Percentiles rank a stretch among this genome's conserved stretches.
These are phyloP conservation scores for Termitomyces sp. DNA, from an alignment of 768 basidiomycete genomes.

Conservation along the genomic window DNA sequence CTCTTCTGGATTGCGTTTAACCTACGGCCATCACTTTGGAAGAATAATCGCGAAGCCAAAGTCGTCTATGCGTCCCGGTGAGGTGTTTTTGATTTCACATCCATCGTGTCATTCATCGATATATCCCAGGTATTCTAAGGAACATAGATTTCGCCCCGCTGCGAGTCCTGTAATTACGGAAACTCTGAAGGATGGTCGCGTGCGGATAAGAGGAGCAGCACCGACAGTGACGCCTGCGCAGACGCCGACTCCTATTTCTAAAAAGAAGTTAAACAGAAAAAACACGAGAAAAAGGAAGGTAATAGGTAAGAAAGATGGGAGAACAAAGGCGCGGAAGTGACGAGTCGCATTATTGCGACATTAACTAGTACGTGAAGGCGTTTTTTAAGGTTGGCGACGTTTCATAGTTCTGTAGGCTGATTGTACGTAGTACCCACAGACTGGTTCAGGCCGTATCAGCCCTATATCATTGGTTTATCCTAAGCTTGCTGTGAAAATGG, in stretches of 20 bases:
- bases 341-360: background rate
- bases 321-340: constrained; percentile 12
- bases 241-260: constrained; percentile 11
- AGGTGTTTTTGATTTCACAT: constrained; percentile 12
- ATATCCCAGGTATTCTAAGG: constrained; percentile 65
- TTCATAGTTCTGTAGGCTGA: background rate
- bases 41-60: constrained; percentile 28
- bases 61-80: constrained; percentile 63
- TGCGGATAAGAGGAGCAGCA: constrained; percentile 63
- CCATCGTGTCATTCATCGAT: background rate
- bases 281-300: constrained; percentile 15
- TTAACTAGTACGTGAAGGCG: background rate
- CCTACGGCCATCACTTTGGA: constrained; percentile 20
- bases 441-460: background rate
- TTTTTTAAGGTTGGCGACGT: background rate
- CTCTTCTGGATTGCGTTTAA: constrained; percentile 40
- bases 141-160: constrained; percentile 77
- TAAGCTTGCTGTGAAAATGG: background rate
- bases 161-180: constrained; percentile 83
- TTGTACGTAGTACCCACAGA: background rate
- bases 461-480: background rate
- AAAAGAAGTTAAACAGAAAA: constrained; percentile 19
- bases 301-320: constrained; percentile 9
- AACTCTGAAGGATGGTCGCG: constrained; percentile 61
- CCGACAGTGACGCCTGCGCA: constrained; percentile 29